These are phyloP conservation scores for Dovyalis caffra DNA, from an alignment of 345 rosid species.

Conservation along the genomic window DNA sequence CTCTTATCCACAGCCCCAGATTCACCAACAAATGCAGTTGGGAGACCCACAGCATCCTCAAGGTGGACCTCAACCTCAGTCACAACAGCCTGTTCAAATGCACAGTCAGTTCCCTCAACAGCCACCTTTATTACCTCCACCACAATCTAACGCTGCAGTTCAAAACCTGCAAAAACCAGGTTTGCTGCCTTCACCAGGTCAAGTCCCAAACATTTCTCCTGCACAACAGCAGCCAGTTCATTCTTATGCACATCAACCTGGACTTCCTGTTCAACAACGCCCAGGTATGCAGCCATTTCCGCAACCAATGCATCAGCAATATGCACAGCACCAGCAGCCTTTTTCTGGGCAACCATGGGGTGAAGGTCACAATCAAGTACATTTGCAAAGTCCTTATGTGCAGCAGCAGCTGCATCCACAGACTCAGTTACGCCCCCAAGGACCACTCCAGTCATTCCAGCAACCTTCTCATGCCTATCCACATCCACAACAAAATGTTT, in stretches of 20 bases:
- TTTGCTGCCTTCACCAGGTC: constrained; percentile 38
- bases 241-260: constrained; percentile 42
- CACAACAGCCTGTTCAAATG: constrained; percentile 37
- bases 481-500: constrained; percentile 43
- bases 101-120: constrained; percentile 50
- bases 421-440: constrained; percentile 45
- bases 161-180: constrained; percentile 44
- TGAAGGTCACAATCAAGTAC: constrained; percentile 34
- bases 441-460: constrained; percentile 30
- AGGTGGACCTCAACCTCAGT: constrained; percentile 36
- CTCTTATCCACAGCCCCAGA: constrained; percentile 49
- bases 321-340: constrained; percentile 46
- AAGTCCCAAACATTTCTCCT: constrained; percentile 25
- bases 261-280: constrained; percentile 38
- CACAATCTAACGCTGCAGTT: constrained; percentile 37
- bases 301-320: constrained; percentile 43
- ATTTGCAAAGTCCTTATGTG: constrained; percentile 37
- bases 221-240: constrained; percentile 39
- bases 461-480: constrained; percentile 33
- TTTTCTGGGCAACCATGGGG: constrained; percentile 43
- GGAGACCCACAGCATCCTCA: constrained; percentile 42
- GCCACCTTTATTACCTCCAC: constrained; percentile 38
- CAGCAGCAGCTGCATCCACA: constrained; percentile 46
- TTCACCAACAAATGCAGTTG: constrained; percentile 36
- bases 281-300: constrained; percentile 41